Percentiles rank a stretch among this genome's conserved stretches.
Conservation (phyloP, 331 rosid species). For the Stylosanthes scabra region DNA sequence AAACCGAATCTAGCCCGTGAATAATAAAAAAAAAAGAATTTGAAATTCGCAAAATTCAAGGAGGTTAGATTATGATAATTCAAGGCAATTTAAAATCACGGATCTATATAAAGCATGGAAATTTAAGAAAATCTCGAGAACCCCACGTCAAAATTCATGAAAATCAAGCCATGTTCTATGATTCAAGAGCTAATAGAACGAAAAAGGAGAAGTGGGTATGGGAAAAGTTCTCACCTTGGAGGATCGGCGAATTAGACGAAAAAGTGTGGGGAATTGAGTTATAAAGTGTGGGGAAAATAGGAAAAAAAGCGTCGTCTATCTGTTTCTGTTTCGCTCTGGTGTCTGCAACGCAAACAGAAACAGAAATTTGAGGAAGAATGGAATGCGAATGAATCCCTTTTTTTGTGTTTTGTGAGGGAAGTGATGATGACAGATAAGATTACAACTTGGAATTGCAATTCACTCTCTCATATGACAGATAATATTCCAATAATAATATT, state of each 20-base stretch:
- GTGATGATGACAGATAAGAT: conserved; percentile 12
- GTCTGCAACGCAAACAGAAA: neutral
- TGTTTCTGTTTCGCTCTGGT: neutral
- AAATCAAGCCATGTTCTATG: neutral
- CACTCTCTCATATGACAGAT: neutral
- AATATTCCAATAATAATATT: neutral
- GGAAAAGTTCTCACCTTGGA: conserved; percentile 18
- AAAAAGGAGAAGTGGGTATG: conserved; percentile 7
- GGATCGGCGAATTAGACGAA: neutral
- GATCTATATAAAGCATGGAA: conserved; percentile 12
- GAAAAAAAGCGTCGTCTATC: neutral
- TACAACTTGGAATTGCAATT: conserved; percentile 11
- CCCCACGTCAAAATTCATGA: neutral
- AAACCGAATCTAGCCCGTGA: conserved; percentile 7
- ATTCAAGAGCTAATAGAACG: neutral
- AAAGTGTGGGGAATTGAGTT: neutral
- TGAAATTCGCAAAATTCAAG: conserved; percentile 19
- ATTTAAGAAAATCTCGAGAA: conserved; percentile 9
- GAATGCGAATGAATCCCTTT: neutral
- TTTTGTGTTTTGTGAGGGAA: neutral
- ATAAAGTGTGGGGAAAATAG: neutral
- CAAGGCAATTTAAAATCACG: conserved; percentile 17
- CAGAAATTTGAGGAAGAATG: neutral
- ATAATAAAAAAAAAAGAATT: neutral
- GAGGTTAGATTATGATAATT: conserved; percentile 13